Evolutionary conservation across 2,329 filamentous ascomycete species (phyloP), one percentile per base, ranked within the genome.

Genomic region (Trichophyton equinum): DNA sequence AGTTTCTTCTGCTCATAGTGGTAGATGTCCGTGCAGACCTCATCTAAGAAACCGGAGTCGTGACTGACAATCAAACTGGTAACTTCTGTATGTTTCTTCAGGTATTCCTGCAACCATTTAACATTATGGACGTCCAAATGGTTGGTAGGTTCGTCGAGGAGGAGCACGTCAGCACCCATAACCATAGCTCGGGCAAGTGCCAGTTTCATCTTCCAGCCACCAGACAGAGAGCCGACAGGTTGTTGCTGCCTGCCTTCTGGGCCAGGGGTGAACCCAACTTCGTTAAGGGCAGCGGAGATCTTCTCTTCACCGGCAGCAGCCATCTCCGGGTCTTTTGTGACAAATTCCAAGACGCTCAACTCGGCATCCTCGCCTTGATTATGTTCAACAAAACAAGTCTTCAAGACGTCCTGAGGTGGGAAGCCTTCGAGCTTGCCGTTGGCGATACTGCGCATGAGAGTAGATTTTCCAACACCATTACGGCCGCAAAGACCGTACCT

Each of bases 191-290:
- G 85, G 59, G 94, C 94, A 74, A 99, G 78, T 66, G 94, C 94
- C 64, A 99, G 79, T 85, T 99, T 99, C 94, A 99, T 99, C 83
- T 97, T 97, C 94, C 94, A 99, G 72, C 94, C 94, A 77, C 94
- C 94, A 49, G 94, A 97, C 40, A 99, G 78, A 20, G 92, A 96
- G 67, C 94, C 94, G 62, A 99, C 94, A 68, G 87, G 89, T 73
- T 96, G 85, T 4, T 86, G 82, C 75, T 97, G 94, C 63, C 90
- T 85, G 62, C 92, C 94, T 66, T 94, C 88, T 0, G 91, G 90
- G 2, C 92, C 92, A 64, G 88, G 77, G 22, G 89, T 95, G 77
- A 99, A 99, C 49, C 95, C 95, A 69, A 99, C 94, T 73, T 97
- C 91, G 57, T 85, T 82, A 64, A 99, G 77, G 63, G 97, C 92